A percentile compares a stretch with the other conserved stretches of the same genome.
Evolutionary conservation across 2,329 filamentous ascomycete species (phyloP).

Genomic region (Rasamsonia emersonii): DNA sequence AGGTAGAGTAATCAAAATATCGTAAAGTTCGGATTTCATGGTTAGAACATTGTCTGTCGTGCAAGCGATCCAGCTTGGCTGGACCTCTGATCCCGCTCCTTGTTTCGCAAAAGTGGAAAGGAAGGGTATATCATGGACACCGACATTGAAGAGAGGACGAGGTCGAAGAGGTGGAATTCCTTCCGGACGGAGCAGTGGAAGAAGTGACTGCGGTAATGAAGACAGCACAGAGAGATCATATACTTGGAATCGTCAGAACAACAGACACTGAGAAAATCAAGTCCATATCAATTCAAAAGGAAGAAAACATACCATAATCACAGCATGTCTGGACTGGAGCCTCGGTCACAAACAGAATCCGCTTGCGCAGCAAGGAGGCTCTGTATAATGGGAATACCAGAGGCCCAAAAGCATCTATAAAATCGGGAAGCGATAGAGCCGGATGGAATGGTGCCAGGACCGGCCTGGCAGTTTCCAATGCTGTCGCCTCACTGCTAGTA

Average conservation of each 20-base stretch:
- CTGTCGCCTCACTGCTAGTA: constrained; percentile 35
- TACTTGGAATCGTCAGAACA: constrained; percentile 46
- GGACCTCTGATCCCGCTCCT: constrained; percentile 21
- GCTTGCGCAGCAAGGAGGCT: constrained; percentile 74
- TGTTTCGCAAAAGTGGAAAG: constrained; percentile 57
- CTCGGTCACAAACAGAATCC: constrained; percentile 78
- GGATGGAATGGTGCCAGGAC: constrained; percentile 72
- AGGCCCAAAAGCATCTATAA: constrained; percentile 79
- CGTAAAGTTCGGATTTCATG: constrained; percentile 79
- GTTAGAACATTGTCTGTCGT: constrained; percentile 90
- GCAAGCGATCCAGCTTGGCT: constrained; percentile 79
- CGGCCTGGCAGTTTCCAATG: constrained; percentile 39
- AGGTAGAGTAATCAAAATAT: constrained; percentile 79
- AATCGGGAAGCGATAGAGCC: constrained; percentile 67
- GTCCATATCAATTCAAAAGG: too few species aligned
- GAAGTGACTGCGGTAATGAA: constrained; percentile 69
- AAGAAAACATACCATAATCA: constrained; percentile 63
- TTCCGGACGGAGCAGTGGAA: constrained; percentile 57
- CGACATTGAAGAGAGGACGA: constrained; percentile 81
- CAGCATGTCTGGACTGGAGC: constrained; percentile 78
- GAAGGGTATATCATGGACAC: constrained; percentile 82
- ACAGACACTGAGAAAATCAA: constrained; percentile 1
- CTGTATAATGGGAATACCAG: constrained; percentile 86
- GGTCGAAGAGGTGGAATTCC: constrained; percentile 56
- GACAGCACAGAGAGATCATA: constrained; percentile 91